phyloP scores from a whole-genome alignment of 345 rosid genomes.

The Sapria himalayana region DNA sequence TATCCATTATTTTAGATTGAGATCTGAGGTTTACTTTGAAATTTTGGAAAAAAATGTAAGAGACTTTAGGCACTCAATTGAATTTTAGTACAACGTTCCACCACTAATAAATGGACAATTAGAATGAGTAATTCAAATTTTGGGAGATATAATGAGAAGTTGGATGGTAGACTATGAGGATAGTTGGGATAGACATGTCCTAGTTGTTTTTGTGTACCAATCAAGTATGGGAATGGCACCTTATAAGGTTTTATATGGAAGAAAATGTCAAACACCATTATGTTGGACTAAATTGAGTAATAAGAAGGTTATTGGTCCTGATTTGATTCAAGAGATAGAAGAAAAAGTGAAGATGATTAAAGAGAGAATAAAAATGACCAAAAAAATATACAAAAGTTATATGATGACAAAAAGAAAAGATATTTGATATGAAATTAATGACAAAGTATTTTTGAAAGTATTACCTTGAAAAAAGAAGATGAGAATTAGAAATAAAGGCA shows the following conservation, averaged over 20 bases:
- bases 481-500: too few relatives aligned
- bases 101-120: background rate
- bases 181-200: background rate
- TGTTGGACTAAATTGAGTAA: slow-evolving; percentile 1
- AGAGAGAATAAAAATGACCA: too few relatives aligned
- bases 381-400: too few relatives aligned
- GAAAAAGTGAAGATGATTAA: background rate
- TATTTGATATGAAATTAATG: too few relatives aligned
- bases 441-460: too few relatives aligned
- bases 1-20: background rate
- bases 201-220: background rate
- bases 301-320: background rate
- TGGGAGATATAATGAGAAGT: slow-evolving; percentile 2
- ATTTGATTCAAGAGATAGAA: background rate
- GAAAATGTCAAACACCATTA: background rate
- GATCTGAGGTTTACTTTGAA: background rate
- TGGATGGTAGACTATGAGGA: background rate
- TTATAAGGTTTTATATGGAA: background rate
- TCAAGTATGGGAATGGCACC: background rate
- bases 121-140: background rate
- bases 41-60: background rate
- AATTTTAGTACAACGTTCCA: slow-evolving; percentile 2
- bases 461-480: too few relatives aligned
- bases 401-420: too few relatives aligned
- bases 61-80: background rate